Evolutionary conservation across 2,329 filamentous ascomycete genomes (phyloP), one percentile per base, ranked within the genome.

Genomic region (Tolypocladium tundrense): DNA sequence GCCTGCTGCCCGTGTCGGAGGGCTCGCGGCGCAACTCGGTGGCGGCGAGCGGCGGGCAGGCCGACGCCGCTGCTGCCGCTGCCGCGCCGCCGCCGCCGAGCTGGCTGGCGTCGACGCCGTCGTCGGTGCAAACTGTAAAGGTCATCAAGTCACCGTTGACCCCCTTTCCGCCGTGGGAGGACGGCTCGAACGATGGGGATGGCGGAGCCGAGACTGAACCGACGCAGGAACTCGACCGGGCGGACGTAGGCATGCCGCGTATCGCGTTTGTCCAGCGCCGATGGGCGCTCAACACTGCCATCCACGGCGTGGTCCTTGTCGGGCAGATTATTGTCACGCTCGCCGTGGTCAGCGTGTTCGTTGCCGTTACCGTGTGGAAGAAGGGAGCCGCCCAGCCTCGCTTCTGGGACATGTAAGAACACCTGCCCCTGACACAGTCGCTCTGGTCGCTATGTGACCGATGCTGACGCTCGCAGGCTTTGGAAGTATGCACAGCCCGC

Each of bases 81-180:
- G n/a, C 24, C 6, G 39, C 21, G 14, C 31, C 42, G 3, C 33
- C 42, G 42, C 10, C 41, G n/a, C 51, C 56, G 5, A 53, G 50
- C 52, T 54, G 52, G 41, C 13, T 48, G 21, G 52, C 52, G 21
- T 58, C 55, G 19, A 55, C 53, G 58, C 21, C 55, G 2, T 57
- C 45, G 0, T 41, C 43, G n/a, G n/a, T 37, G 21, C 61, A 64
- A 1, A 55, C 58, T 40, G 62, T 56, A 2, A 33, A 52, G 0
- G 55, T 19, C 14, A 40, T 19, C 39, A 40, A 59, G 7, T 63
- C 64, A 3, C 68, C 67, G 0, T 57, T 69, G 3, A 69, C 66
- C 1, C 65, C 65, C 5, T 69, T 70, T 35, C 68, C 68, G 11
- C 64, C 65, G 2, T 67, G 65, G 65, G 54, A 59, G 1, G 58